Percentiles rank a stretch among this genome's conserved stretches.
phyloP scores from a whole-genome alignment of 2,329 filamentous ascomycete genomes.

The Colletotrichum siamense region DNA sequence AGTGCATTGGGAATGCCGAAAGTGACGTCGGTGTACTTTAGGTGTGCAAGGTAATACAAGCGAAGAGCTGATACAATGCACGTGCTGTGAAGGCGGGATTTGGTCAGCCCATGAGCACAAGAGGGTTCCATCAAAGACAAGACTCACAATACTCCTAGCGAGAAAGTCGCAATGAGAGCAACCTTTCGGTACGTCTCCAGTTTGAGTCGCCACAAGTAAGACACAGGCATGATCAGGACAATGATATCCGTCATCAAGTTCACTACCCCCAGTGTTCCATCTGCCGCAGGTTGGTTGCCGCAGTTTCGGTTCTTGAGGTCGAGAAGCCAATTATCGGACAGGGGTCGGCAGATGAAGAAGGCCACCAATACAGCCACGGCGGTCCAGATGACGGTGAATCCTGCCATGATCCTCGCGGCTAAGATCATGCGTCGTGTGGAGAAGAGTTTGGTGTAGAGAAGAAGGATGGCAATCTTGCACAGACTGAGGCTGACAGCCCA shows the following conservation, averaged over 20 bases:
- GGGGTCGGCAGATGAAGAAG: conserved; percentile 40
- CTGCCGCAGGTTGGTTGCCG: conserved; percentile 31
- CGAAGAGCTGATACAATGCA: conserved; percentile 40
- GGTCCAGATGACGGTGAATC: conserved; percentile 30
- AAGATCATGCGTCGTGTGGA: conserved; percentile 28
- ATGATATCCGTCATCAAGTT: conserved; percentile 29
- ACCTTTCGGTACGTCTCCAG: conserved; percentile 33
- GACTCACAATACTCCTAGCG: conserved; percentile 38
- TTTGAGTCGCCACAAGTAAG: conserved; percentile 30
- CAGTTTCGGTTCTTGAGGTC: conserved; percentile 23
- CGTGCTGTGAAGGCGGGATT: conserved; percentile 26
- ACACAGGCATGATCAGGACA: conserved; percentile 28
- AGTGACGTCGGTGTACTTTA: conserved; percentile 38
- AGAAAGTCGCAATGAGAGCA: conserved; percentile 33
- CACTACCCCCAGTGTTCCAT: conserved; percentile 31
- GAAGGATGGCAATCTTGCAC: conserved; percentile 34
- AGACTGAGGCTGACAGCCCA: conserved; percentile 34
- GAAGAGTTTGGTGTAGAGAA: conserved; percentile 34
- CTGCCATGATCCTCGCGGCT: conserved; percentile 27
- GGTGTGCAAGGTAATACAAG: conserved; percentile 35
- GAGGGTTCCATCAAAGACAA: neutral
- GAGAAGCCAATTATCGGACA: conserved; percentile 38
- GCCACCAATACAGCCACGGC: conserved; percentile 32
- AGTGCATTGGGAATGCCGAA: conserved; percentile 36
- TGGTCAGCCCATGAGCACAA: neutral